Evolutionary conservation across 768 basidiomycete genomes (phyloP), one percentile per base, ranked within the genome.

Genomic region (Xerocomellus amylosporus): DNA sequence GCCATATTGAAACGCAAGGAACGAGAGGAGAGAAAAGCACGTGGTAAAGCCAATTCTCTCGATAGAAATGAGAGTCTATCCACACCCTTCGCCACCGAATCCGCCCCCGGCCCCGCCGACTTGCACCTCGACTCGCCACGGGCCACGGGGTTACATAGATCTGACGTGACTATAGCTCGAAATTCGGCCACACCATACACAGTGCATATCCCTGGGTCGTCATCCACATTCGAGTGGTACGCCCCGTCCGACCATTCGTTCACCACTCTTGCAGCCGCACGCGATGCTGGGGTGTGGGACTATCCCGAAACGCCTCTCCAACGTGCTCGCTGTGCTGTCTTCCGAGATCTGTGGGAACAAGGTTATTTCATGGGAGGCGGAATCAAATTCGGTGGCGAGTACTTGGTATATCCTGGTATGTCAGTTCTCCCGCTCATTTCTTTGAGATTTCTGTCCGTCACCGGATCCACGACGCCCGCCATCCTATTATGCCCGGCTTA

Each of bases 361-460:
- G 91, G 90, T 0, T 86, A 87, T 67, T 97, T 83, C 68, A 81
- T 97, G 82, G 94, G 94, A 44, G 83, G 83, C 0, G 95, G 94
- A 0, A 84, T 95, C 70, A 90, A 88, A 69, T 99, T 99, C 65
- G 97, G 97, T 7, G 95, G 94, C 2, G 94, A 98, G 63, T 98
- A 93, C 70, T 74, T 99, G 41, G 89, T 98, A 1, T 99, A 99
- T 73, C 97, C 97, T 48, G 96, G 96, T 88, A 66, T 39, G 83
- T 71, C 30, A 55, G 47, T 19, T 12, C 44, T 24, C 30, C 19
- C 20, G 5, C 17, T 33, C 15, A 10, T 31, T 13, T 8, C 37
- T 30, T 51, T 17, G 26, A 26, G 17, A 12, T 19, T 51, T 34
- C 26, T 38, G 24, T 28, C 12, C 7, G 33, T 17, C n/a, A 10